These are phyloP conservation scores for Cucurbita maxima DNA, from an alignment of 306 rosid genomes.

Conservation along the genomic window DNA sequence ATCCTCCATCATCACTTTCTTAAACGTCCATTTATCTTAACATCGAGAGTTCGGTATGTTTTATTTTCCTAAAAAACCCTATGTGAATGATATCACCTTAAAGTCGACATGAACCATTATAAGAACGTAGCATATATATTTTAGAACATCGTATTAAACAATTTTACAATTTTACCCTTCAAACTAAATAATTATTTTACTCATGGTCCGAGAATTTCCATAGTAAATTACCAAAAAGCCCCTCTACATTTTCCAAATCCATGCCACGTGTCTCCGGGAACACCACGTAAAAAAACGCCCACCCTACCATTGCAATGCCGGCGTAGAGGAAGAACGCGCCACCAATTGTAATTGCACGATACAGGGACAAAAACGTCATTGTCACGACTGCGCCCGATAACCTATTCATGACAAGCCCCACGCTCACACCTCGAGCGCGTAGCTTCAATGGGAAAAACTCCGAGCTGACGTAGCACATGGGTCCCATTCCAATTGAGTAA, in stretches of 20 bases:
- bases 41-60: no score
- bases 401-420: constrained; percentile 46
- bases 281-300: constrained; percentile 40
- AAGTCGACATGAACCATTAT: no score
- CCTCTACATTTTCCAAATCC: constrained; percentile 63
- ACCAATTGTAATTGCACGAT: constrained; percentile 31
- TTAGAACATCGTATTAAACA: no score
- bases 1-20: no score
- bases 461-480: constrained; percentile 59
- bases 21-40: no score
- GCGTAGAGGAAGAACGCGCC: constrained; percentile 63
- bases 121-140: no score
- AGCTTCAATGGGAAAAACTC: constrained; percentile 65
- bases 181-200: no score
- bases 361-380: constrained; percentile 62
- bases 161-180: no score
- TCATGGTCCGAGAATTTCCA: constrained; percentile 6
- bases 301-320: constrained; percentile 21
- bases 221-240: constrained; percentile 44
- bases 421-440: constrained; percentile 60
- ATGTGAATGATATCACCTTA: no score
- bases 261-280: constrained; percentile 70
- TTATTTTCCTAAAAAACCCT: no score
- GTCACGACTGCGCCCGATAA: constrained; percentile 37
- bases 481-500: constrained; percentile 76